Percentiles rank a stretch among this genome's conserved stretches.
Conservation (phyloP, 139 green algal genomes). For the Coelastrella sp. region DNA sequence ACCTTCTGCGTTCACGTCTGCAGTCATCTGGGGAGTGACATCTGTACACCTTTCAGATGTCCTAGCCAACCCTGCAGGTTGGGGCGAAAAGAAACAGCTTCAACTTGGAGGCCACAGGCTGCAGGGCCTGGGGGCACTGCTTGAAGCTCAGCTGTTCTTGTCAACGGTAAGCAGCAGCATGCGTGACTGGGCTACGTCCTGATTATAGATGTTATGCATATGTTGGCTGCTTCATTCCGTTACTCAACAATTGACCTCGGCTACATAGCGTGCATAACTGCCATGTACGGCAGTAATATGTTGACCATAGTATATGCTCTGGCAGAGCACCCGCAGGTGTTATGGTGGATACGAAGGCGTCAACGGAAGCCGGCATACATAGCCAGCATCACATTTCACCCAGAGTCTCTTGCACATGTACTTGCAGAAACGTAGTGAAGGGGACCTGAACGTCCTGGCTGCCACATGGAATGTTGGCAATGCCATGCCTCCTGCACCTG, state of each 20-base stretch:
- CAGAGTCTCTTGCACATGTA: background rate
- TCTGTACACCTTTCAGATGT: conserved; percentile 3
- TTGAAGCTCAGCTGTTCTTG: conserved; percentile 47
- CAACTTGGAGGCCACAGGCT: background rate
- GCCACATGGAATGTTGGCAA: conserved; percentile 62
- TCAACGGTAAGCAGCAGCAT: conserved; percentile 6
- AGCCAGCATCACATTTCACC: background rate
- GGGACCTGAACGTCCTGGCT: conserved; percentile 43
- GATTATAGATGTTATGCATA: no score
- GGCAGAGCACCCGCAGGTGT: no score
- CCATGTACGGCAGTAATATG: no score
- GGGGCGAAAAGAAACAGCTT: conserved; percentile 17
- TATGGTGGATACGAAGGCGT: no score
- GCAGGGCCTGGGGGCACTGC: background rate
- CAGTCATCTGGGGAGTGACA: conserved; percentile 18
- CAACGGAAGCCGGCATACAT: background rate
- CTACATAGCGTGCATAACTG: no score
- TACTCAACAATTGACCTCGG: no score
- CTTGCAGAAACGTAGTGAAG: background rate
- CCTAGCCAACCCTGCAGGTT: background rate
- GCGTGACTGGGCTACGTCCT: background rate
- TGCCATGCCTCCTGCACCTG: conserved; percentile 26
- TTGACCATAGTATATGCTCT: no score
- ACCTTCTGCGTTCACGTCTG: background rate
- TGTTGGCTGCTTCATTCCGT: no score